phyloP scores from a whole-genome alignment of 371 early-diverging fungal species.

The Capniomyces stellatus region DNA sequence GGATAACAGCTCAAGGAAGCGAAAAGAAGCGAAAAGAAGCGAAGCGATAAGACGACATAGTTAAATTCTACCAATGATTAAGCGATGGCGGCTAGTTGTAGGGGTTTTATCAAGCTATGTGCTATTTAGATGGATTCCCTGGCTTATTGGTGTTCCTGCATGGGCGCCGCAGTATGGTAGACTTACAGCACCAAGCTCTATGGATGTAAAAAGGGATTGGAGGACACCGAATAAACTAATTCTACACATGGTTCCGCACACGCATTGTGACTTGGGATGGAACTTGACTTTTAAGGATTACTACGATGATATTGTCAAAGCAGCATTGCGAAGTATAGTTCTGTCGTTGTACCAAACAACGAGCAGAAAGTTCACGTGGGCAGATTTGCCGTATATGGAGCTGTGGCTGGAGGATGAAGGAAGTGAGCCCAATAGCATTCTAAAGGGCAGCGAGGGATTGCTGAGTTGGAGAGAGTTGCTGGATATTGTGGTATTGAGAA shows the following conservation, averaged over 20 bases:
- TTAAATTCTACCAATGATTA: too few species aligned
- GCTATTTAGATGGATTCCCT: too few species aligned
- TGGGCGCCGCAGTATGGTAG: slow-evolving; percentile 20
- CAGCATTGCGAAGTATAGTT: slow-evolving; percentile 11
- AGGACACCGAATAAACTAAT: slow-evolving; percentile 12
- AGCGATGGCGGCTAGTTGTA: too few species aligned
- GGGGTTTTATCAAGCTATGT: too few species aligned
- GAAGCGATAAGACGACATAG: too few species aligned
- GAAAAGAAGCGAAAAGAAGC: too few species aligned
- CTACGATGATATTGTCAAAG: slow-evolving; percentile 11
- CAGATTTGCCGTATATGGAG: slow-evolving; percentile 20
- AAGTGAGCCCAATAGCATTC: background rate
- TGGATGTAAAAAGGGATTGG: slow-evolving; percentile 5
- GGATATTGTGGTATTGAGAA: slow-evolving; percentile 4
- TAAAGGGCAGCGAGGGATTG: background rate
- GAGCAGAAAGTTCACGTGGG: slow-evolving; percentile 18
- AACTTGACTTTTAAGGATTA: slow-evolving; percentile 20
- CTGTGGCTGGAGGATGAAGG: slow-evolving; percentile 21
- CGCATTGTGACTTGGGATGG: slow-evolving; percentile 23
- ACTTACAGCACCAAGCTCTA: slow-evolving; percentile 8
- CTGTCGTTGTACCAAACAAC: slow-evolving; percentile 9
- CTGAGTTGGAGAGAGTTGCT: slow-evolving; percentile 17
- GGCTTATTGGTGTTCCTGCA: background rate
- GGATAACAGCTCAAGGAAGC: too few species aligned
- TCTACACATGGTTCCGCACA: slow-evolving; percentile 18